phyloP scores from a whole-genome alignment of 225 moss, liverwort and hornwort species.

The Sphagnum tenellum region DNA sequence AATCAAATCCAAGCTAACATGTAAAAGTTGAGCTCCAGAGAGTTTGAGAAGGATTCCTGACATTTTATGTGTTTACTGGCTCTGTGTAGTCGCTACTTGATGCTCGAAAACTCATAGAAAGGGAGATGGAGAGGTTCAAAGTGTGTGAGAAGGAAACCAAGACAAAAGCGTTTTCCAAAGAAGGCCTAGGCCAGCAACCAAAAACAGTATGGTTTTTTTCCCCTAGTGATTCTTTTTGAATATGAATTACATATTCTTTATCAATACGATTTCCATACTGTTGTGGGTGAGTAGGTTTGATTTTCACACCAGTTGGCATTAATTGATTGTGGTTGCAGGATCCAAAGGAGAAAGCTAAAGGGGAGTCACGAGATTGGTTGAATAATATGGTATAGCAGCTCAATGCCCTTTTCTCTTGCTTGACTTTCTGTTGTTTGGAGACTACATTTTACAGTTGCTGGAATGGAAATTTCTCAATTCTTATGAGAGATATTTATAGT shows the following conservation, averaged over 20 bases:
- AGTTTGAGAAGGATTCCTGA: no score
- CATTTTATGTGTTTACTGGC: neutral
- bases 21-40: no score
- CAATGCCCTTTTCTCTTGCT: neutral
- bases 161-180: constrained; percentile 98
- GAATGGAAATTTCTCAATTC: no score
- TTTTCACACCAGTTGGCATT: neutral
- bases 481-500: no score
- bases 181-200: constrained; percentile 92
- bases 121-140: constrained; percentile 99
- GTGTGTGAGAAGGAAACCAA: constrained; percentile 99
- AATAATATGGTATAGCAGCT: constrained; percentile 65
- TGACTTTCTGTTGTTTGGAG: no score
- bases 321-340: constrained; percentile 34
- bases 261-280: neutral
- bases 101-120: constrained; percentile 98
- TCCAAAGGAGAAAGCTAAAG: constrained; percentile 98
- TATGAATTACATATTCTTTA: neutral
- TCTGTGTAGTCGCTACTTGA: constrained; percentile 83
- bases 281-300: constrained; percentile 4
- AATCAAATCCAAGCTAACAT: no score
- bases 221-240: constrained; percentile 6
- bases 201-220: constrained; percentile 75
- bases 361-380: constrained; percentile 96
- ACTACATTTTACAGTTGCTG: no score